These are phyloP conservation scores for Tetraselmis chui DNA, from an alignment of 139 green algal species.

Conservation along the genomic window DNA sequence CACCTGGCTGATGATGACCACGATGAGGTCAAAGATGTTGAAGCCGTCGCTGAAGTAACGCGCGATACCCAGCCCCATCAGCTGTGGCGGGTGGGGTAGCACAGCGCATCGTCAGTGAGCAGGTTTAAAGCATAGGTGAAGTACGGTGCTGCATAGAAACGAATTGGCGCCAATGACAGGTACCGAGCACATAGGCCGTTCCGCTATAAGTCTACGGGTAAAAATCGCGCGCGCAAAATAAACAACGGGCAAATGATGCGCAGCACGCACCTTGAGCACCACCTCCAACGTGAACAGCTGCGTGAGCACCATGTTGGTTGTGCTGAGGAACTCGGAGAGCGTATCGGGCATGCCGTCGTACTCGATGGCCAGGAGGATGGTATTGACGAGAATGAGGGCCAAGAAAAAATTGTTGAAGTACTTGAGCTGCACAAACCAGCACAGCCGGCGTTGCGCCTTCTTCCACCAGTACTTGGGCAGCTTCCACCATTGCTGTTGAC, in stretches of 20 bases:
- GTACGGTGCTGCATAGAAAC: no score
- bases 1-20: constrained; percentile 3
- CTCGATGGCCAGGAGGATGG: constrained; percentile 58
- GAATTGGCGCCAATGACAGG: no score
- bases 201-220: no score
- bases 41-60: constrained; percentile 55
- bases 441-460: background rate
- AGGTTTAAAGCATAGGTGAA: no score
- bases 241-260: no score
- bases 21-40: constrained; percentile 57
- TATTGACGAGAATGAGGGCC: constrained; percentile 57
- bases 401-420: constrained; percentile 59
- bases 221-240: no score
- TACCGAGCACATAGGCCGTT: no score
- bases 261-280: constrained; percentile 29
- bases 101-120: no score
- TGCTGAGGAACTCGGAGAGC: constrained; percentile 15
- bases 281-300: constrained; percentile 59
- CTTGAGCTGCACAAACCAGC: constrained; percentile 20
- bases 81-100: no score
- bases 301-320: constrained; percentile 53
- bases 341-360: constrained; percentile 41
- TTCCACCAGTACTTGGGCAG: background rate
- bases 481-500: background rate
- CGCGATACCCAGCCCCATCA: constrained; percentile 49